Conservation (phyloP, 2,329 filamentous ascomycete species). For the Paecilomyces niveus region DNA sequence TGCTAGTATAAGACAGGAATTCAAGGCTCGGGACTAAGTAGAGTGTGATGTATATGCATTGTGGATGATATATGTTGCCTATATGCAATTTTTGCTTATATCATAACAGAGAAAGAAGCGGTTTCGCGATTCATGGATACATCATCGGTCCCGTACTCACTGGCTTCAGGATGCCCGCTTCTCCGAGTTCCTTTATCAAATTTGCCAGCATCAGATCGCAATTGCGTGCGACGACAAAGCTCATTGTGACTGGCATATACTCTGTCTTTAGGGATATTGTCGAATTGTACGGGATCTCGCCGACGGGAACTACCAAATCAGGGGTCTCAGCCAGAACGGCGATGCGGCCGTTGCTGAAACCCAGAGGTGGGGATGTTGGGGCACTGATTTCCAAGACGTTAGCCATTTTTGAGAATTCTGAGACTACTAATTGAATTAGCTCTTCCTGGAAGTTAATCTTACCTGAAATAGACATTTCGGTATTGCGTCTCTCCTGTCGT, state of each 20-base stretch:
- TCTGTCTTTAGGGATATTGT: slow-evolving; percentile 20
- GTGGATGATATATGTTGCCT: neutral
- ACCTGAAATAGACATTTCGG: slow-evolving; percentile 12
- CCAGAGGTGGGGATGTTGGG: slow-evolving; percentile 12
- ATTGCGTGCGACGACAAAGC: slow-evolving; percentile 21
- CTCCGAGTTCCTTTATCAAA: slow-evolving; percentile 18
- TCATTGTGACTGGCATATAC: slow-evolving; percentile 26
- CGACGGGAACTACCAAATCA: slow-evolving; percentile 21
- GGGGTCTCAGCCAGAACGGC: slow-evolving; percentile 17
- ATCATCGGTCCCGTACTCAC: slow-evolving; percentile 13
- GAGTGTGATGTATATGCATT: neutral
- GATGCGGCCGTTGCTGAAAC: slow-evolving; percentile 15
- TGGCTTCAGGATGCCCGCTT: slow-evolving; percentile 17
- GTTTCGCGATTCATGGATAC: neutral
- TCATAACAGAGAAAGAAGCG: neutral
- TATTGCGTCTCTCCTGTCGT: slow-evolving; percentile 12
- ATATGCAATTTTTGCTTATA: neutral
- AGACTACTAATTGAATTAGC: neutral
- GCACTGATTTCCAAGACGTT: neutral
- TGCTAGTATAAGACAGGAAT: neutral
- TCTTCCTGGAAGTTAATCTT: neutral
- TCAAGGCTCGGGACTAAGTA: no score
- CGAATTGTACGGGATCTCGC: slow-evolving; percentile 17
- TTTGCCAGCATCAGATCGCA: slow-evolving; percentile 25
- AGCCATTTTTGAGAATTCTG: slow-evolving; percentile 1